Evolutionary conservation across 208 protist genomes (phyloP).

Genomic region (Leishmania martiniquensis): DNA sequence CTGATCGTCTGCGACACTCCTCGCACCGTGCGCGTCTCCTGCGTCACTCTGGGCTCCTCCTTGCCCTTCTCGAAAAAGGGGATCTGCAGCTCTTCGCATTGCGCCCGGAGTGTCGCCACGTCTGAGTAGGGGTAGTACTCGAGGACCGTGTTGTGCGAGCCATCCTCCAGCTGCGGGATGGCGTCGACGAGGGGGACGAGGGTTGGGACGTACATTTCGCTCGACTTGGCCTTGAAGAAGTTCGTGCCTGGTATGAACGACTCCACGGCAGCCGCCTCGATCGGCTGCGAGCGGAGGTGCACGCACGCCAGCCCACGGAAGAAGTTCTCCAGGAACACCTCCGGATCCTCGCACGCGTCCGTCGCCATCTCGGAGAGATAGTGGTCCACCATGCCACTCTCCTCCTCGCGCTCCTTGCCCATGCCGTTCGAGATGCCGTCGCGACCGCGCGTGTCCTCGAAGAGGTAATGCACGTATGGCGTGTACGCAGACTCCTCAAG

Average conservation of each 20-base stretch:
- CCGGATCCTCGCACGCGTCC: slow-evolving; percentile 85
- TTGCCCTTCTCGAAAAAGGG: slow-evolving; percentile 37
- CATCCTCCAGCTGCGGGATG: slow-evolving; percentile 81
- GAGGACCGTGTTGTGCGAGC: slow-evolving; percentile 75
- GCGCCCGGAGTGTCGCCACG: slow-evolving; percentile 37
- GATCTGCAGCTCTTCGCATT: slow-evolving; percentile 58
- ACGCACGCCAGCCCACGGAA: slow-evolving; percentile 74
- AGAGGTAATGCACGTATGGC: slow-evolving; percentile 78
- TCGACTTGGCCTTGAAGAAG: slow-evolving; percentile 86
- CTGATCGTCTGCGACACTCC: slow-evolving; percentile 26
- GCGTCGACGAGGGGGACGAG: slow-evolving; percentile 85
- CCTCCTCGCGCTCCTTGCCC: slow-evolving; percentile 74
- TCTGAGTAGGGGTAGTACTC: slow-evolving; percentile 72
- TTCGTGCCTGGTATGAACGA: slow-evolving; percentile 74
- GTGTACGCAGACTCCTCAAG: slow-evolving; percentile 72
- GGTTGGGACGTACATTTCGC: slow-evolving; percentile 86
- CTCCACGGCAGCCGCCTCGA: slow-evolving; percentile 68
- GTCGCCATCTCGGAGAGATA: slow-evolving; percentile 86
- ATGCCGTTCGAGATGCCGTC: slow-evolving; percentile 83
- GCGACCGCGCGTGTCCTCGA: slow-evolving; percentile 85
- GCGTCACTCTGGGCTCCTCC: slow-evolving; percentile 20
- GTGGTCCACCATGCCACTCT: slow-evolving; percentile 72
- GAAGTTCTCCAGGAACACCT: slow-evolving; percentile 82
- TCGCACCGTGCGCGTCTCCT: slow-evolving; percentile 13
- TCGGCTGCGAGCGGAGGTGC: slow-evolving; percentile 74